Evolutionary conservation across 176 grass and related monocot species (phyloP).

Genomic region (Chrysopogon serrulatus): DNA sequence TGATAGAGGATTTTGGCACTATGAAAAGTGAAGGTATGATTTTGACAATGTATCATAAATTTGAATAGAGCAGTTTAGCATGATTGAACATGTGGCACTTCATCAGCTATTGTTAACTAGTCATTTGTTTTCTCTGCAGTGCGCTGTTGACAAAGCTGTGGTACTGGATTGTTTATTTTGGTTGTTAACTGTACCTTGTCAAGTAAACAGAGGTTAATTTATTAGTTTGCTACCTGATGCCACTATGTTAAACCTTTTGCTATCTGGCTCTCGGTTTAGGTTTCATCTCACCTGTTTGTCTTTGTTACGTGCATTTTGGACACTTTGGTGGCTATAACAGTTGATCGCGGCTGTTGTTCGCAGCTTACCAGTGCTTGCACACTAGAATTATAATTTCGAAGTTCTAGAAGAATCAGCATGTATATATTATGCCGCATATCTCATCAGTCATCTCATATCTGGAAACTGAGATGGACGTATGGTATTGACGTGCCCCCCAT

Average conservation of each 20-base stretch:
- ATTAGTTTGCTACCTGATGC: background rate
- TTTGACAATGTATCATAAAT: background rate
- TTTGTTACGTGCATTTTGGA: background rate
- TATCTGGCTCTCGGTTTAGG: background rate
- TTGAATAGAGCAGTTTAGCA: background rate
- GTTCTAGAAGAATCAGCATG: background rate
- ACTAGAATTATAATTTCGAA: background rate
- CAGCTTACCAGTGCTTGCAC: background rate
- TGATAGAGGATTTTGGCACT: background rate
- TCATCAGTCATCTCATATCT: background rate
- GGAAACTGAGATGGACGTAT: background rate
- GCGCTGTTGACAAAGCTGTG: background rate
- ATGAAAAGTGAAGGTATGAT: slow-evolving; percentile 4
- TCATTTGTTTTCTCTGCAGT: slow-evolving; percentile 12
- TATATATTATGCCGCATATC: no score
- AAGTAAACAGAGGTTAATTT: background rate
- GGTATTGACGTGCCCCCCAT: background rate
- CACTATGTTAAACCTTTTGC: background rate
- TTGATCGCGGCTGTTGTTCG: background rate
- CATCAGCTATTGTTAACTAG: background rate
- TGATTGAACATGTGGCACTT: background rate
- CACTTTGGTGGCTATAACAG: background rate
- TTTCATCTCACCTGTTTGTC: background rate
- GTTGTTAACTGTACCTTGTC: background rate
- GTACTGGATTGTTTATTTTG: background rate